phyloP scores from a whole-genome alignment of 805 yeast species.

The Sungouiella thailandica region DNA sequence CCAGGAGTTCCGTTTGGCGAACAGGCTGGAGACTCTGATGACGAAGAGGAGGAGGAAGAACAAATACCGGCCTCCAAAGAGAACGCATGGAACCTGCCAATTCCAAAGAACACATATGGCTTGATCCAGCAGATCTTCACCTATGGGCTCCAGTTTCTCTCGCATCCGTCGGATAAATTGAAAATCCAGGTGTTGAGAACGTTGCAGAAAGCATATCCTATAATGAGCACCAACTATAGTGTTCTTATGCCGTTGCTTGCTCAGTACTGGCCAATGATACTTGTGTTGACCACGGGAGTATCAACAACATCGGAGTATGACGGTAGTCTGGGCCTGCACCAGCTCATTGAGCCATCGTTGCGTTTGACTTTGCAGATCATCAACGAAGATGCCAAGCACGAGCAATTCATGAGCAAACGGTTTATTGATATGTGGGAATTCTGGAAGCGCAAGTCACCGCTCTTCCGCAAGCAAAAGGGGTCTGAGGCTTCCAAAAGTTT shows the following conservation, averaged over 20 bases:
- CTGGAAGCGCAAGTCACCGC: slow-evolving; percentile 5
- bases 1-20: slow-evolving; percentile 34
- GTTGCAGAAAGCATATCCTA: slow-evolving; percentile 24
- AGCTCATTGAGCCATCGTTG: slow-evolving; percentile 23
- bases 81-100: slow-evolving; percentile 70
- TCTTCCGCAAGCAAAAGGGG: not conserved
- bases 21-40: slow-evolving; percentile 17
- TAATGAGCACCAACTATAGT: slow-evolving; percentile 27
- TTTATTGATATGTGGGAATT: slow-evolving; percentile 45
- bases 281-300: slow-evolving; percentile 18
- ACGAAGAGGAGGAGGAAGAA: slow-evolving; percentile 25
- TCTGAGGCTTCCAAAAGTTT: not conserved
- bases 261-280: slow-evolving; percentile 28
- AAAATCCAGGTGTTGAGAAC: slow-evolving; percentile 54
- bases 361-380: slow-evolving; percentile 25
- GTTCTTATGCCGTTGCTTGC: slow-evolving; percentile 30
- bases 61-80: slow-evolving; percentile 6
- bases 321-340: not conserved
- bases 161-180: slow-evolving; percentile 59
- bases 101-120: slow-evolving; percentile 57
- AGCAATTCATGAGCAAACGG: slow-evolving; percentile 43
- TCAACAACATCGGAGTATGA: slow-evolving; percentile 11
- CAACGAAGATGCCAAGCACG: slow-evolving; percentile 30
- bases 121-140: slow-evolving; percentile 56
- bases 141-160: slow-evolving; percentile 65